A percentile compares a stretch with the other conserved stretches of the same genome.
Evolutionary conservation across 2,329 filamentous ascomycete genomes (phyloP).

Genomic region (Mollisia scopiformis): DNA sequence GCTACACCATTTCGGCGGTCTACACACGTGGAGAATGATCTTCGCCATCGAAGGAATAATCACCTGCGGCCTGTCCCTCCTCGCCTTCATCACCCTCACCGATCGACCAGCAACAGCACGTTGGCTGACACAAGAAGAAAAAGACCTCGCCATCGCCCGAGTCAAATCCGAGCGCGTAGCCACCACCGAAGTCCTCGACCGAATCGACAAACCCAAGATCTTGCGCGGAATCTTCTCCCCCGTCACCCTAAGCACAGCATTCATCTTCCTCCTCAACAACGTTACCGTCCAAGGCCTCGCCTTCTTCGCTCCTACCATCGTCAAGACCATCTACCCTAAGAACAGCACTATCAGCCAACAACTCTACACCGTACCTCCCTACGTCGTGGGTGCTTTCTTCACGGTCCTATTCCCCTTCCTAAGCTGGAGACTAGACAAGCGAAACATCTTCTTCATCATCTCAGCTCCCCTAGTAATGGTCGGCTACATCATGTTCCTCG

Average conservation of each 20-base stretch:
- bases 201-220: constrained; percentile 61
- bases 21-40: constrained; percentile 69
- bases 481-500: constrained; percentile 73
- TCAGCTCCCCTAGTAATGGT: constrained; percentile 66
- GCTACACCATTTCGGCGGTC: constrained; percentile 52
- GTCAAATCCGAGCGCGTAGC: constrained; percentile 70
- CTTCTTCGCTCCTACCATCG: constrained; percentile 73
- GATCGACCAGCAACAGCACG: constrained; percentile 69
- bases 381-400: constrained; percentile 70
- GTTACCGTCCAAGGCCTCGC: constrained; percentile 72
- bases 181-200: constrained; percentile 65
- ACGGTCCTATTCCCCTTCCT: constrained; percentile 63
- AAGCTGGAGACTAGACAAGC: constrained; percentile 61
- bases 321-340: constrained; percentile 67
- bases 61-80: constrained; percentile 56
- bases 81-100: constrained; percentile 66
- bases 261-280: constrained; percentile 48
- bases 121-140: constrained; percentile 69
- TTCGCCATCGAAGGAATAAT: constrained; percentile 74
- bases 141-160: constrained; percentile 65
- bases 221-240: constrained; percentile 66
- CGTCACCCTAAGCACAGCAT: constrained; percentile 56
- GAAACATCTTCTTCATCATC: constrained; percentile 63
- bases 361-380: constrained; percentile 71
- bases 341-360: constrained; percentile 64